These are phyloP conservation scores for Neurospora sublineolata DNA, from an alignment of 495 filamentous ascomycete species.

Conservation along the genomic window DNA sequence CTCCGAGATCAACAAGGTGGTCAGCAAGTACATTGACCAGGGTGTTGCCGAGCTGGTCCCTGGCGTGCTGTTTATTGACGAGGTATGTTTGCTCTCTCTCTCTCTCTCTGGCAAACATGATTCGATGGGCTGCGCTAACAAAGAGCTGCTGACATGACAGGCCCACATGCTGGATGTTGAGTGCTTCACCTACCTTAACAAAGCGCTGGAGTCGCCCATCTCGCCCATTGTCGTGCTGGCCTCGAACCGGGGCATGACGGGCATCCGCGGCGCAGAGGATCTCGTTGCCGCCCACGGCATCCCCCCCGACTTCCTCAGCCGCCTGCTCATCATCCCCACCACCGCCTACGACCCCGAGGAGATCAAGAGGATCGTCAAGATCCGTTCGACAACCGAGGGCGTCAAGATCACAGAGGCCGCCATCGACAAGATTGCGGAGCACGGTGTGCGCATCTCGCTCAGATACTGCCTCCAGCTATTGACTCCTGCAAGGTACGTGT, in stretches of 20 bases:
- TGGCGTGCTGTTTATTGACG: slow-evolving; percentile 95
- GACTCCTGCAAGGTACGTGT: slow-evolving; percentile 58
- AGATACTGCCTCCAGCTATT: slow-evolving; percentile 87
- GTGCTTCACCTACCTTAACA: slow-evolving; percentile 97
- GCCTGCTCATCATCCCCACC: slow-evolving; percentile 91
- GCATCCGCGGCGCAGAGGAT: slow-evolving; percentile 77
- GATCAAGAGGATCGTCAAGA: slow-evolving; percentile 76
- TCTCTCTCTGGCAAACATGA: no score
- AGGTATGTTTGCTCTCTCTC: slow-evolving; percentile 54
- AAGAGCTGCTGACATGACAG: slow-evolving; percentile 34
- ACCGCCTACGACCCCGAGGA: slow-evolving; percentile 72
- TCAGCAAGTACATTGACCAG: slow-evolving; percentile 95
- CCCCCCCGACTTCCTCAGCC: slow-evolving; percentile 81
- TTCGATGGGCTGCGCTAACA: slow-evolving; percentile 13
- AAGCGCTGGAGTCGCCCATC: slow-evolving; percentile 83
- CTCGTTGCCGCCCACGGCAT: slow-evolving; percentile 82
- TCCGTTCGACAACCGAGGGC: slow-evolving; percentile 71
- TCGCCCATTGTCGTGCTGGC: slow-evolving; percentile 95
- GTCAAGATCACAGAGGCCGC: slow-evolving; percentile 71
- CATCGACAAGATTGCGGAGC: slow-evolving; percentile 70
- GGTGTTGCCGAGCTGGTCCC: slow-evolving; percentile 96
- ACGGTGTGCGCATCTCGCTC: slow-evolving; percentile 77
- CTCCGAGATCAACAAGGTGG: slow-evolving; percentile 94
- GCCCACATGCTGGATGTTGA: slow-evolving; percentile 99
- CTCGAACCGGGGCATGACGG: slow-evolving; percentile 85